A percentile compares a stretch with the other conserved stretches of the same genome.
Evolutionary conservation across 2,329 filamentous ascomycete genomes (phyloP).

Genomic region (Fusarium sp.): DNA sequence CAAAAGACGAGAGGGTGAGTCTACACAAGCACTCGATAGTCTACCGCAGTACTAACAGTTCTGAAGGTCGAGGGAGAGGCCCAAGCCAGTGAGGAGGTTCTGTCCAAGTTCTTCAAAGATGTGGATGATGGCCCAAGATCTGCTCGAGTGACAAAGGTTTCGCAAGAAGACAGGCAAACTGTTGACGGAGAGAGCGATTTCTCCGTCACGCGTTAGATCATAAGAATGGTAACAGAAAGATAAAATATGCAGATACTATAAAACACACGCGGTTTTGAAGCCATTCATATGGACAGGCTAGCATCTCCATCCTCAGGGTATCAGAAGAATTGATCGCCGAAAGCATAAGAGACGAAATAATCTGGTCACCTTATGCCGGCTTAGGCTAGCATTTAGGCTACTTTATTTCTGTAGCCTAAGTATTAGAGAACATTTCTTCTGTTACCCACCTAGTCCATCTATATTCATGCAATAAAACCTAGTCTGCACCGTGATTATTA

Average conservation of each 20-base stretch:
- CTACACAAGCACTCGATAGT: neutral
- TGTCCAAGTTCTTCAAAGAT: constrained; percentile 79
- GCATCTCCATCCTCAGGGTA: neutral
- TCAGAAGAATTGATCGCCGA: too few relatives aligned
- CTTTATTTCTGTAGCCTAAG: too few relatives aligned
- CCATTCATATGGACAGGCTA: neutral
- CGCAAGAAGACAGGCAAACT: constrained; percentile 73
- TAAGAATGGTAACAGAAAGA: neutral
- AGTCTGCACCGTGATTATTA: constrained; percentile 6
- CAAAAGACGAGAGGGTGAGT: constrained; percentile 64
- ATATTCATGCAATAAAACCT: too few relatives aligned
- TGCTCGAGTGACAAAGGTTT: constrained; percentile 79
- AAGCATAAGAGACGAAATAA: too few relatives aligned
- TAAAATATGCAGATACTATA: neutral
- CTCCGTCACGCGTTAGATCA: constrained; percentile 59
- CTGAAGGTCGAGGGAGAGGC: constrained; percentile 88
- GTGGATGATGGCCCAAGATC: constrained; percentile 79
- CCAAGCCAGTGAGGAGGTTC: constrained; percentile 75
- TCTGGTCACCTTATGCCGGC: too few relatives aligned
- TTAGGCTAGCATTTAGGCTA: too few relatives aligned
- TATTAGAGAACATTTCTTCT: too few relatives aligned
- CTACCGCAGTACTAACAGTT: neutral
- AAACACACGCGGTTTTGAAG: neutral
- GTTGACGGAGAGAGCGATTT: constrained; percentile 78
- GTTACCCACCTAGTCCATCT: too few relatives aligned